Evolutionary conservation across 805 yeast genomes (phyloP).

Genomic region (Monosporozyma yasuniensis): DNA sequence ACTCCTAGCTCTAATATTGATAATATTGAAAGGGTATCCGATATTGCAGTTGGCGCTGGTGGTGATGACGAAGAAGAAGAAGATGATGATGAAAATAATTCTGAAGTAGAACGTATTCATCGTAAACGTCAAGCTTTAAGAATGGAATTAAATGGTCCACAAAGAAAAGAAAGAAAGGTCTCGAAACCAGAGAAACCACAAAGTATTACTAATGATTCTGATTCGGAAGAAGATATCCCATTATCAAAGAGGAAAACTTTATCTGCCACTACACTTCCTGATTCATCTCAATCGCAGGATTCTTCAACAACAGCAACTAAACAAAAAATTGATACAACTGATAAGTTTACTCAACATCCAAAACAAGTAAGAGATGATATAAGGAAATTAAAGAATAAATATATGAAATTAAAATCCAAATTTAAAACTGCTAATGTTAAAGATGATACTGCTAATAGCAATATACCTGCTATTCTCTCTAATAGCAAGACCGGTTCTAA

Average conservation of each 20-base stretch:
- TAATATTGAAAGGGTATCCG: not conserved
- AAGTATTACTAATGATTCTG: not conserved
- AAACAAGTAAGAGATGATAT: not conserved
- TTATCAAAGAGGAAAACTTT: not conserved
- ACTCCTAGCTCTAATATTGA: too few relatives aligned
- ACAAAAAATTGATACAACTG: not conserved
- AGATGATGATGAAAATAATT: constrained; percentile 5
- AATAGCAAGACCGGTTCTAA: not conserved
- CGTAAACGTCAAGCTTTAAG: constrained; percentile 4
- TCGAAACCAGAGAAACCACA: not conserved
- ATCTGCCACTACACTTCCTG: not conserved
- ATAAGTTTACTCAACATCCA: not conserved
- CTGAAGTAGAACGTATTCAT: constrained; percentile 3
- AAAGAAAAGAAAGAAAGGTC: not conserved
- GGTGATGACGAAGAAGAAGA: not conserved
- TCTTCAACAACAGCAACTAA: not conserved
- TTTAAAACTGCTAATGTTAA: not conserved
- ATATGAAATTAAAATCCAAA: not conserved
- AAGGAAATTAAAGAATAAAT: not conserved
- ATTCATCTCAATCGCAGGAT: not conserved
- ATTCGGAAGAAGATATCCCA: not conserved
- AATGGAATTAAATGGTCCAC: not conserved
- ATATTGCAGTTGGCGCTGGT: not conserved
- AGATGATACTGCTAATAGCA: too few relatives aligned
- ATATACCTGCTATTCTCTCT: not conserved